A percentile compares a stretch with the other conserved stretches of the same genome.
Conservation (phyloP, 345 rosid genomes). For the Gossypium rotundifolium region DNA sequence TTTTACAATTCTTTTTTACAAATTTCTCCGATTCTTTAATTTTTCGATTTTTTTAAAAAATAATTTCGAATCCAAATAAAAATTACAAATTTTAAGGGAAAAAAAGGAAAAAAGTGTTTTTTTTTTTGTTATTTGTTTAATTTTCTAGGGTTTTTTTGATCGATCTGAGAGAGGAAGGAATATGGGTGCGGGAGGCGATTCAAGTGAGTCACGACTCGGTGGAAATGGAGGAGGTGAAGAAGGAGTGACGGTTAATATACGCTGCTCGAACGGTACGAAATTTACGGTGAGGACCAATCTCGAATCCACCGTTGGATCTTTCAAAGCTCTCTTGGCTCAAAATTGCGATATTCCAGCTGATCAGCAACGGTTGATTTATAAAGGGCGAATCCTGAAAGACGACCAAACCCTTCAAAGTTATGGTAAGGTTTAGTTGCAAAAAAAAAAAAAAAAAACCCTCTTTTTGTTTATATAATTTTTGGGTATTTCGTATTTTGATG, state of each 20-base stretch:
- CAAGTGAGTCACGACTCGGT: conserved; percentile 43
- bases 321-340: conserved; percentile 55
- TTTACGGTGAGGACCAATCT: conserved; percentile 43
- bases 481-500: background rate
- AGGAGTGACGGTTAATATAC: conserved; percentile 42
- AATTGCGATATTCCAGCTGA: conserved; percentile 66
- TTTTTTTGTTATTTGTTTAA: background rate
- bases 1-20: background rate
- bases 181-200: conserved; percentile 63
- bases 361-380: conserved; percentile 78
- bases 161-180: conserved; percentile 9
- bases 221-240: conserved; percentile 31
- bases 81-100: background rate
- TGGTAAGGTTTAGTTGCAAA: conserved; percentile 28
- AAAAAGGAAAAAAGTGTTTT: background rate
- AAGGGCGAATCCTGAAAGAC: conserved; percentile 82
- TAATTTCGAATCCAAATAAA: background rate
- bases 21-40: background rate
- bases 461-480: background rate
- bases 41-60: too few relatives aligned
- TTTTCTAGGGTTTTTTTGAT: conserved; percentile 9
- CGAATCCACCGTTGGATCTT: conserved; percentile 48
- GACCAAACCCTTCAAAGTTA: conserved; percentile 65
- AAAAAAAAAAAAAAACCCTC: background rate
- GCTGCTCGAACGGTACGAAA: conserved; percentile 62